Percentiles rank a stretch among this genome's conserved stretches.
Evolutionary conservation across 1,284 basidiomycete genomes (phyloP).

Genomic region (Irpex rosettiformis): DNA sequence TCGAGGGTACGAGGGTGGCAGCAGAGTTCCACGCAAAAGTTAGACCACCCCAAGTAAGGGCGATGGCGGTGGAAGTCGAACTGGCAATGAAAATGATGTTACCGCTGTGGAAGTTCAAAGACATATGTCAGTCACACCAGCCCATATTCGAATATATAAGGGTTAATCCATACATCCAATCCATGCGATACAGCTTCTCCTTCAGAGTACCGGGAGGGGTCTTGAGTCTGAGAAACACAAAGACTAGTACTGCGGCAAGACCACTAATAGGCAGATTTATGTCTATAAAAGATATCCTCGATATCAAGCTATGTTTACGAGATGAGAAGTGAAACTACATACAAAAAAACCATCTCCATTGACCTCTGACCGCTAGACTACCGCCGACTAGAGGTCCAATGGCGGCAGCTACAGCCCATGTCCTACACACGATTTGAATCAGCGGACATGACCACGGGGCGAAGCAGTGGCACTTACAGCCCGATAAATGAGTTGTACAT

Average conservation of each 20-base stretch:
- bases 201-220: constrained; percentile 31
- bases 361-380: neutral
- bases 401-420: constrained; percentile 1
- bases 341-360: constrained; percentile 17
- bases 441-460: too few relatives aligned
- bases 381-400: constrained; percentile 10
- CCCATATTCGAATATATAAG: neutral
- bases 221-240: constrained; percentile 34
- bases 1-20: constrained; percentile 32
- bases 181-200: constrained; percentile 32
- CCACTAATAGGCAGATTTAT: constrained; percentile 15
- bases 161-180: constrained; percentile 34
- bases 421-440: neutral
- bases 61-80: constrained; percentile 29
- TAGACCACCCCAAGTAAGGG: constrained; percentile 36
- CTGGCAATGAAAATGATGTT: constrained; percentile 32
- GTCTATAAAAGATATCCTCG: constrained; percentile 4
- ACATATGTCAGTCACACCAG: neutral
- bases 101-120: constrained; percentile 25
- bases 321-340: neutral
- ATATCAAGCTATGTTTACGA: neutral
- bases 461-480: neutral
- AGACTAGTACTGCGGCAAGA: constrained; percentile 28
- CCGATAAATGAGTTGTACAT: constrained; percentile 5
- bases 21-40: constrained; percentile 33